Percentiles rank a stretch among this genome's conserved stretches.
Evolutionary conservation across 352 stramenopile genomes (phyloP).

Genomic region (Globisporangium splendens): DNA sequence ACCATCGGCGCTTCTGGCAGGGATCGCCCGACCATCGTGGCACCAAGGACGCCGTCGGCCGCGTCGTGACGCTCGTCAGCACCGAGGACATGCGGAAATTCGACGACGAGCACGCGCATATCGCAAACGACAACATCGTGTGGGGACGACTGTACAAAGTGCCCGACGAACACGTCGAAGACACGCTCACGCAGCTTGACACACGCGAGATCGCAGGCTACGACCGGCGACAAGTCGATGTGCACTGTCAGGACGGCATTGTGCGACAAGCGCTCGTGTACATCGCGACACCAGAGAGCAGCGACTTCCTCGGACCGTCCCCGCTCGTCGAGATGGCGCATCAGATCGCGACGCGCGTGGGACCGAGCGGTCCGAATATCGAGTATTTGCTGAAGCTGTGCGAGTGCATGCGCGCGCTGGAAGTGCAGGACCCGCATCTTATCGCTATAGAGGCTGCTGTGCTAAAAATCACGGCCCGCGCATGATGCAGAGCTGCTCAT

Average conservation of each 20-base stretch:
- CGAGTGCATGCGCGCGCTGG: slow-evolving; percentile 70
- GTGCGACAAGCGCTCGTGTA: slow-evolving; percentile 76
- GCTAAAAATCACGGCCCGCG: slow-evolving; percentile 37
- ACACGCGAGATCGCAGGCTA: slow-evolving; percentile 80
- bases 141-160: slow-evolving; percentile 88
- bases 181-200: slow-evolving; percentile 78
- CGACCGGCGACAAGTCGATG: slow-evolving; percentile 68
- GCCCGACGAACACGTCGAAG: slow-evolving; percentile 62
- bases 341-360: slow-evolving; percentile 67
- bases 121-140: slow-evolving; percentile 59
- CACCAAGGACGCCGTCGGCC: slow-evolving; percentile 64
- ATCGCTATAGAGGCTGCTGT: slow-evolving; percentile 68
- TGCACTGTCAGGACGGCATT: slow-evolving; percentile 68
- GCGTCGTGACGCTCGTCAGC: slow-evolving; percentile 86
- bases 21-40: slow-evolving; percentile 85
- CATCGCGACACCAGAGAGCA: slow-evolving; percentile 79
- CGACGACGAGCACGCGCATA: slow-evolving; percentile 64
- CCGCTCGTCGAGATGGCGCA: slow-evolving; percentile 72
- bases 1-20: slow-evolving; percentile 88
- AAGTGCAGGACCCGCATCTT: slow-evolving; percentile 74
- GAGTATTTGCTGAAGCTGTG: slow-evolving; percentile 85
- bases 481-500: too few relatives aligned
- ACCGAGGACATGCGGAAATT: slow-evolving; percentile 70
- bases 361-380: slow-evolving; percentile 80
- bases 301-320: slow-evolving; percentile 76